phyloP scores from a whole-genome alignment of 176 grass and related monocot species.

The Aechmea fasciata region DNA sequence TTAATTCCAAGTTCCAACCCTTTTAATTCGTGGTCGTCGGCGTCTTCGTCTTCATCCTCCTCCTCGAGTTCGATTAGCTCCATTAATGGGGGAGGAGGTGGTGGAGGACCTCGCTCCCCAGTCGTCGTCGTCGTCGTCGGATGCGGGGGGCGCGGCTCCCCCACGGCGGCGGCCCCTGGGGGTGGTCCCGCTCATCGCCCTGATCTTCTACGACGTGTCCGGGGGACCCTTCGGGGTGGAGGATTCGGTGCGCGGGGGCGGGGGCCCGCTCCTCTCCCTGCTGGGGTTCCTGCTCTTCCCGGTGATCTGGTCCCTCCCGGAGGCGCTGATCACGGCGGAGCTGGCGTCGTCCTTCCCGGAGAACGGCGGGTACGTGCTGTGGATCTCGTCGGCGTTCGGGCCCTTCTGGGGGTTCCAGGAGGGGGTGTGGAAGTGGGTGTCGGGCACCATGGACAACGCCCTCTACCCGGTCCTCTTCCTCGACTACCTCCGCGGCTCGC shows the following conservation, averaged over 20 bases:
- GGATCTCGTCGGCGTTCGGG: slow-evolving; percentile 84
- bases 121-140: not conserved
- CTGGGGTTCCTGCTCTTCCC: slow-evolving; percentile 77
- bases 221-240: slow-evolving; percentile 91
- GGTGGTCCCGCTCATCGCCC: slow-evolving; percentile 70
- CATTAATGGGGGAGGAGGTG: no score
- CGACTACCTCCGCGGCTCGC: slow-evolving; percentile 49
- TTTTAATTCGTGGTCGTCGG: no score
- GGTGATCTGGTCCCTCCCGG: slow-evolving; percentile 57
- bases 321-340: slow-evolving; percentile 86
- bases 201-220: slow-evolving; percentile 97
- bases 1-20: no score
- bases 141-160: not conserved
- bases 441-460: slow-evolving; percentile 89
- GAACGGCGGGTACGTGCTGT: slow-evolving; percentile 83
- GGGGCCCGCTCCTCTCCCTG: slow-evolving; percentile 69
- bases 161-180: slow-evolving; percentile 29
- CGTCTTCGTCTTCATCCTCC: no score
- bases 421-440: slow-evolving; percentile 79
- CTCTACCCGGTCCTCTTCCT: slow-evolving; percentile 94
- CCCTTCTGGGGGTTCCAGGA: slow-evolving; percentile 69
- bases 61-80: no score
- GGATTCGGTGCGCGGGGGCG: slow-evolving; percentile 73
- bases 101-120: no score
- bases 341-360: slow-evolving; percentile 67